These are phyloP conservation scores for Pulveroboletus ravenelii DNA, from an alignment of 768 basidiomycete genomes.

Conservation along the genomic window DNA sequence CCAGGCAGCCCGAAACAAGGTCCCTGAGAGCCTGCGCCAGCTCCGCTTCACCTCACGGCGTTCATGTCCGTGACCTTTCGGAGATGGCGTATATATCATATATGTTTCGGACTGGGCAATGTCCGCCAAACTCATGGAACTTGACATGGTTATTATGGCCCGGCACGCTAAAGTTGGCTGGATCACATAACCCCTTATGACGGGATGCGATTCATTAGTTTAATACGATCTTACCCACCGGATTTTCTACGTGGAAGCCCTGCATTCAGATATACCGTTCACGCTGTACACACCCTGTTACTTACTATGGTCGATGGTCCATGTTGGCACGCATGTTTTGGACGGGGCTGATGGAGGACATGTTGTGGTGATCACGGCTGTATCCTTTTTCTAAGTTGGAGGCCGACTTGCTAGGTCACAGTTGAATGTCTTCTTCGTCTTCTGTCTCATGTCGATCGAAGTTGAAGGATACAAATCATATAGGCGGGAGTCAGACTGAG, in stretches of 20 bases:
- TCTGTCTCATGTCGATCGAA: no score
- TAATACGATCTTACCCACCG: background rate
- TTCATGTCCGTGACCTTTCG: slow-evolving; percentile 5
- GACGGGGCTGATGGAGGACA: background rate
- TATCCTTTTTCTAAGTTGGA: no score
- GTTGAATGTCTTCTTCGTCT: no score
- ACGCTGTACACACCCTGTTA: slow-evolving; percentile 11
- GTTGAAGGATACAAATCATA: no score
- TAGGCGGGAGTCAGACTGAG: no score
- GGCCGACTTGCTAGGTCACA: background rate
- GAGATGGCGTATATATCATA: background rate
- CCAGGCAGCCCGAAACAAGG: slow-evolving; percentile 1
- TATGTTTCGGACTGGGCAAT: slow-evolving; percentile 9
- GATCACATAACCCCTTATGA: background rate
- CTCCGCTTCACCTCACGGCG: background rate
- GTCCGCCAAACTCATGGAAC: background rate
- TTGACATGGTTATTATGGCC: background rate
- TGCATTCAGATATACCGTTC: slow-evolving; percentile 7
- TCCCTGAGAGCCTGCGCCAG: background rate
- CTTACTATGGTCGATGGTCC: background rate
- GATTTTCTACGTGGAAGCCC: background rate
- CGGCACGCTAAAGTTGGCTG: background rate
- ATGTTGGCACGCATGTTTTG: background rate
- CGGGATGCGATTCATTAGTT: background rate
- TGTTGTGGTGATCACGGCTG: background rate